Percentiles rank a stretch among this genome's conserved stretches.
Evolutionary conservation across 441 rosid genomes (phyloP).

Genomic region (Omphalea diandra): DNA sequence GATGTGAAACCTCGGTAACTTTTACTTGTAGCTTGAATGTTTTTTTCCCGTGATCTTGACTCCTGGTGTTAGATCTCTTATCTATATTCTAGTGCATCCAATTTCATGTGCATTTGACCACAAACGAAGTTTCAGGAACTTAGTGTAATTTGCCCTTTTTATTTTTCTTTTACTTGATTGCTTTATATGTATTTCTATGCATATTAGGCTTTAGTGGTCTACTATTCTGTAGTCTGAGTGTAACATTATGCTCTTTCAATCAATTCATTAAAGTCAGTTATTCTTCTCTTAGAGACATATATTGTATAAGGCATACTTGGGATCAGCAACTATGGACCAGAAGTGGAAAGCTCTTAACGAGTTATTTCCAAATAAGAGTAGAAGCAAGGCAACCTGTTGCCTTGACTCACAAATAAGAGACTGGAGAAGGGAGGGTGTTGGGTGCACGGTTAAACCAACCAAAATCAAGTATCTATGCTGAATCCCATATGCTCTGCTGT

Average conservation of each 20-base stretch:
- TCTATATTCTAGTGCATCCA: no score
- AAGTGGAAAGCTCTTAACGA: background rate
- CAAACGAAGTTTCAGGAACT: background rate
- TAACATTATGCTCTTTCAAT: background rate
- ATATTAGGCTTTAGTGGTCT: background rate
- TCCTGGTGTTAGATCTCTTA: background rate
- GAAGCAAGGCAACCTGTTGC: background rate
- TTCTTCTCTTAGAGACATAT: background rate
- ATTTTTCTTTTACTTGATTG: background rate
- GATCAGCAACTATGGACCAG: background rate
- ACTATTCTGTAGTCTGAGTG: background rate
- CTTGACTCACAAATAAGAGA: background rate
- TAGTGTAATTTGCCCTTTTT: background rate
- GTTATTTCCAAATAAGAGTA: background rate
- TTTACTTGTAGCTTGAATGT: background rate
- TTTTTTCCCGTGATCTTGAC: background rate
- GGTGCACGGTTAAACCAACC: background rate
- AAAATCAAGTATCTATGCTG: background rate
- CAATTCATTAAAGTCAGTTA: background rate
- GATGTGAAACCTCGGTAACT: slow-evolving; percentile 73
- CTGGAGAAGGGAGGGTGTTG: background rate
- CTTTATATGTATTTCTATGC: background rate
- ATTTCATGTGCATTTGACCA: background rate
- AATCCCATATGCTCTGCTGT: background rate
- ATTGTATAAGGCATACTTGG: background rate